phyloP scores from a whole-genome alignment of 768 basidiomycete genomes.

The Russula earlei region DNA sequence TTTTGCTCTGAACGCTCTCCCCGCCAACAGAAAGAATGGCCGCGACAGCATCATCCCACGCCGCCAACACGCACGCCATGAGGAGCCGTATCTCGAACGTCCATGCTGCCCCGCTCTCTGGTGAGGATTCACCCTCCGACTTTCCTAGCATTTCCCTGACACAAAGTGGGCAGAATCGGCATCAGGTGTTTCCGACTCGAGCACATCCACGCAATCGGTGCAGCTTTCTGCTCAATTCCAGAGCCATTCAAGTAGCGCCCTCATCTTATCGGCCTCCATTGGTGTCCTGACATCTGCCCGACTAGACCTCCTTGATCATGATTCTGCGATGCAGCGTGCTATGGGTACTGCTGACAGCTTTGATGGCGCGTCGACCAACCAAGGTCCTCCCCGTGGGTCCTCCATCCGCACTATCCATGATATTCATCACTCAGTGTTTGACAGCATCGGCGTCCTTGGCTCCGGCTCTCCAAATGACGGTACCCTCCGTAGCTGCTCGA shows the following conservation, averaged over 20 bases:
- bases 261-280: not conserved
- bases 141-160: not conserved
- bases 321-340: constrained; percentile 20
- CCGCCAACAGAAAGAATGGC: not conserved
- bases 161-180: constrained; percentile 6
- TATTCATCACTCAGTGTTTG: not conserved
- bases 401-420: not conserved
- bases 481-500: constrained; percentile 3
- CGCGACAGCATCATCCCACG: constrained; percentile 7
- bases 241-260: constrained; percentile 13
- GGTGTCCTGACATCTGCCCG: not conserved
- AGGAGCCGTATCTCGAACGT: constrained; percentile 6
- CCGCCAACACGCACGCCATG: constrained; percentile 14
- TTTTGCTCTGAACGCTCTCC: not conserved
- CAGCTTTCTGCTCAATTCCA: constrained; percentile 17
- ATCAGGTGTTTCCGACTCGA: constrained; percentile 10
- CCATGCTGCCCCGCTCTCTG: constrained; percentile 1
- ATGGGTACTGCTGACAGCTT: constrained; percentile 19
- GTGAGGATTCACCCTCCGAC: not conserved
- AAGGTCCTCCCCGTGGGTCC: constrained; percentile 11
- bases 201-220: constrained; percentile 8
- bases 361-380: constrained; percentile 10
- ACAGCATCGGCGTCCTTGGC: not conserved
- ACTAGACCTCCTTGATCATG: constrained; percentile 21
- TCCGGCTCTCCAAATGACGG: constrained; percentile 1